Evolutionary conservation across 495 filamentous ascomycete genomes (phyloP), one percentile per base, ranked within the genome.

Genomic region (Penicillium bialowiezense): DNA sequence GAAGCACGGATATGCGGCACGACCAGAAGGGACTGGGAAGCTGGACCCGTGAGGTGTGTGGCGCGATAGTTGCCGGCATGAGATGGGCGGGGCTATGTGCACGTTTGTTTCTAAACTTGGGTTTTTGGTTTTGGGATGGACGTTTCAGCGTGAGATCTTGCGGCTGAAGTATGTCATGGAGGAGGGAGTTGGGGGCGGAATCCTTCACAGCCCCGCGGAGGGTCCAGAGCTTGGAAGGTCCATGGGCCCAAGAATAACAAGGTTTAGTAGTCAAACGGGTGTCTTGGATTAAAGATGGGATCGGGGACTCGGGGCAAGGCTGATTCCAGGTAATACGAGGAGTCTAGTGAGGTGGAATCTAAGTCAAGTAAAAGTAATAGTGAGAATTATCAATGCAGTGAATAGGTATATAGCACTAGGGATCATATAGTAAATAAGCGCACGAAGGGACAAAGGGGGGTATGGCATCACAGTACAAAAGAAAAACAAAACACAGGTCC

Each of bases 381-480:
- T 12, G 7, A 12, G 17, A 44, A 36, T 45, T 15, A n/a, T 39
- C 35, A 48, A 38, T 48, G 18, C 35, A 33, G 34, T 18, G 26
- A 41, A 41, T 41, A 38, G 32, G 38, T 14, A 46, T 38, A 41
- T 28, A 55, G 28, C 19, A 47, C 32, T 26, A 48, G 20, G 20
- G 36, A 24, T 46, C 41, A 31, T 42, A 50, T 50, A 23, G 48
- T 23, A 48, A n/a, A 21, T 19, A 41, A 33, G 44, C 43, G 35
- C 43, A 32, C 3, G 23, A 49, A 48, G n/a, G 44, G 14, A 46
- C 13, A 52, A 35, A 45, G 40, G 38, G 24, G 49, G 44, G 44
- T 48, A 44, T 37, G 37, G 42, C 48, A 44, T 50, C 44, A 43
- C 40, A 40, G 51, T 17, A 17, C 38, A 48, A 48, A 26, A 20